Evolutionary conservation across 805 yeast species (phyloP).

Genomic region (Myxozyma neotropica): DNA sequence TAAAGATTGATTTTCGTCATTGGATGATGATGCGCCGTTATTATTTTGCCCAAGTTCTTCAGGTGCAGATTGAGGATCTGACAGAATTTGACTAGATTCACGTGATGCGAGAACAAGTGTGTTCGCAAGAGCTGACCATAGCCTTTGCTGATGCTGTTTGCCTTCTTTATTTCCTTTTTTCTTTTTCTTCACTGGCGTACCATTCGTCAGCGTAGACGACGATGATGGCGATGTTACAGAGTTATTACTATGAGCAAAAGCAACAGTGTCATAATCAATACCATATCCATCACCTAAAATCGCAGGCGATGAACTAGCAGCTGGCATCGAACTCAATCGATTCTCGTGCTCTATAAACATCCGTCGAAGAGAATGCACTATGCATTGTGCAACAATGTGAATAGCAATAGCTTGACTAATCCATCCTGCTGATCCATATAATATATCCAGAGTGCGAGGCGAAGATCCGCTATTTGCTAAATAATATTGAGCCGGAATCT

Average conservation of each 20-base stretch:
- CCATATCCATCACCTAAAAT: conserved; percentile 30
- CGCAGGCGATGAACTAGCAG: conserved; percentile 30
- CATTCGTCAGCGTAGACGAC: conserved; percentile 30
- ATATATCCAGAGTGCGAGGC: conserved; percentile 35
- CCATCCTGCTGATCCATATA: conserved; percentile 40
- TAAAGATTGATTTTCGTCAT: conserved; percentile 14
- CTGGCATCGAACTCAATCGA: conserved; percentile 26
- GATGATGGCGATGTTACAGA: conserved; percentile 18
- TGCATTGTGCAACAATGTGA: conserved; percentile 41
- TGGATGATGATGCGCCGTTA: neutral
- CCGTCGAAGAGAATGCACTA: conserved; percentile 38
- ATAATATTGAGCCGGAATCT: conserved; percentile 18
- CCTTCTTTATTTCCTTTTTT: conserved; percentile 35
- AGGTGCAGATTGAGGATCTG: conserved; percentile 7
- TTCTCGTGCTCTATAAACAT: conserved; percentile 37
- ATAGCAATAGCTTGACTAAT: conserved; percentile 41
- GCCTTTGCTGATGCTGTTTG: conserved; percentile 38
- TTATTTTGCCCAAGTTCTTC: neutral
- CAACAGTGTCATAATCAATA: conserved; percentile 24
- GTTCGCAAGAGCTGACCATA: conserved; percentile 44
- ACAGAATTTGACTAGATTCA: conserved; percentile 35
- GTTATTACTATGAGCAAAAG: conserved; percentile 4
- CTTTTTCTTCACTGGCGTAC: conserved; percentile 37
- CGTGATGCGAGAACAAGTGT: conserved; percentile 43
- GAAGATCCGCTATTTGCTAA: conserved; percentile 20